Percentiles rank a stretch among this genome's conserved stretches.
Evolutionary conservation across 148 eudicot species (phyloP).

Genomic region (Dianthus caryophyllus): DNA sequence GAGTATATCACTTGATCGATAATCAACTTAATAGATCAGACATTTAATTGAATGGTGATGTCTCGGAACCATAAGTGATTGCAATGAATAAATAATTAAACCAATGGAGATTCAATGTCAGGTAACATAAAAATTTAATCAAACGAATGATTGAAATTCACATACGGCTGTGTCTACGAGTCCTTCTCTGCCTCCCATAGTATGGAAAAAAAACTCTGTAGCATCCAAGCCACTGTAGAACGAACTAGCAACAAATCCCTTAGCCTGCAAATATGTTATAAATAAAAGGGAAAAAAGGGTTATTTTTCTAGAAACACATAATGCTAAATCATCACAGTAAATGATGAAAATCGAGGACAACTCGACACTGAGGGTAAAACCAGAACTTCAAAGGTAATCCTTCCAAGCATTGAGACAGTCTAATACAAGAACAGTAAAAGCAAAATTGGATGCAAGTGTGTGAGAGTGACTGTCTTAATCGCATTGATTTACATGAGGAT

Average conservation of each 20-base stretch:
- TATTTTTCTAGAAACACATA: background rate
- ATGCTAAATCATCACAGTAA: background rate
- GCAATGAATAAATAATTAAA: background rate
- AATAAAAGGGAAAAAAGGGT: background rate
- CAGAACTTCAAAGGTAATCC: too few species aligned
- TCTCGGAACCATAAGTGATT: too few species aligned
- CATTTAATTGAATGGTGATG: too few species aligned
- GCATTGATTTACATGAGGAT: too few species aligned
- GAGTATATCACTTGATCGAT: too few species aligned
- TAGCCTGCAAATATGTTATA: slow-evolving; percentile 51
- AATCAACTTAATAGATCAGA: too few species aligned
- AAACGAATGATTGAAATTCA: background rate
- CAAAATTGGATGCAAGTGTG: too few species aligned
- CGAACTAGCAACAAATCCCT: slow-evolving; percentile 88
- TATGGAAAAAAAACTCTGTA: slow-evolving; percentile 91
- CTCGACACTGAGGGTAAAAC: too few species aligned
- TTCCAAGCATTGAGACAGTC: too few species aligned
- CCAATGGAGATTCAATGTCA: background rate
- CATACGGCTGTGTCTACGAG: slow-evolving; percentile 96
- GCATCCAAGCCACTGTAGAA: slow-evolving; percentile 83
- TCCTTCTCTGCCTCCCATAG: slow-evolving; percentile 97
- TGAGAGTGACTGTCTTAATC: too few species aligned
- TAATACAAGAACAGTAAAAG: background rate
- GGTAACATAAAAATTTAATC: slow-evolving; percentile 5
- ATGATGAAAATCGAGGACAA: background rate